Conservation (phyloP, 805 yeast species). For the Candida takata region DNA sequence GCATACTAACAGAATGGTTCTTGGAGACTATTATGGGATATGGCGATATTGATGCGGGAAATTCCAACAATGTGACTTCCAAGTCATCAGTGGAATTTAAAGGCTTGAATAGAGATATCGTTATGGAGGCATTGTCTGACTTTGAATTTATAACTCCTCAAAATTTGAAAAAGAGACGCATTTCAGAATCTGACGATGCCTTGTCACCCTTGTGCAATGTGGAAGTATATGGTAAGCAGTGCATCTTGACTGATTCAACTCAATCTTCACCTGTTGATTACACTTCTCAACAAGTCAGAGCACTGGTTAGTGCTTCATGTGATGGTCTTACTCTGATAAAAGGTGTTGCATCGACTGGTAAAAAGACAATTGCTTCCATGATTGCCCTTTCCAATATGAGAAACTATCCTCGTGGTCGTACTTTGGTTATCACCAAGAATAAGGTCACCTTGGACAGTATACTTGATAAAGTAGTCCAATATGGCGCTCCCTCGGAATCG, state of each 20-base stretch:
- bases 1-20: constrained; percentile 30
- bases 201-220: neutral
- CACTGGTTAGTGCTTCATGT: constrained; percentile 17
- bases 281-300: constrained; percentile 4
- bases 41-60: constrained; percentile 17
- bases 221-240: neutral
- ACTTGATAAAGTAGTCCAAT: neutral
- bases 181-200: neutral
- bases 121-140: constrained; percentile 3
- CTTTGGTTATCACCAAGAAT: constrained; percentile 11
- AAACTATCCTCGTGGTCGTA: constrained; percentile 16
- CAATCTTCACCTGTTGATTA: neutral
- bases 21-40: constrained; percentile 26
- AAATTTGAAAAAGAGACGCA: constrained; percentile 8
- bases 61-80: neutral
- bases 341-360: constrained; percentile 54
- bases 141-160: neutral
- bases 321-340: constrained; percentile 39
- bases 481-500: neutral
- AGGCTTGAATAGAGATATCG: constrained; percentile 1
- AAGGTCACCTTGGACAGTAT: neutral
- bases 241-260: neutral
- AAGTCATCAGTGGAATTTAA: neutral
- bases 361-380: constrained; percentile 25
- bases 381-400: constrained; percentile 17